phyloP scores from a whole-genome alignment of 148 eudicot genomes.

The Oxyria digyna region DNA sequence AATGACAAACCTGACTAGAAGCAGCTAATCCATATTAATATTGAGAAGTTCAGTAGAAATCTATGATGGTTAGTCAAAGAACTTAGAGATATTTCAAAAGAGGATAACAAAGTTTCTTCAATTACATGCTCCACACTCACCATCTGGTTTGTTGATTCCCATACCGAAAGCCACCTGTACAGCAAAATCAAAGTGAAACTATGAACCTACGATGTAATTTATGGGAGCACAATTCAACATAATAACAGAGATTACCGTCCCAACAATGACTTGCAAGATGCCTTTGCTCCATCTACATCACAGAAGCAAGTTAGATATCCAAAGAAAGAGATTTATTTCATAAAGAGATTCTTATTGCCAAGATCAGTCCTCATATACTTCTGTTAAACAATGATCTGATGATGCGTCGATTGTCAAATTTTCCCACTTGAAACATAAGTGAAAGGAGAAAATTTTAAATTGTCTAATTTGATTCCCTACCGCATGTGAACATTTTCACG shows the following conservation, averaged over 20 bases:
- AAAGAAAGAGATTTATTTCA: background rate
- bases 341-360: background rate
- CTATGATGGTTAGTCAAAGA: background rate
- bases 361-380: background rate
- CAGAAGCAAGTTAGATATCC: background rate
- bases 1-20: conserved; percentile 96
- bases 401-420: background rate
- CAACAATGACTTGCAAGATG: conserved; percentile 91
- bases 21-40: conserved; percentile 10
- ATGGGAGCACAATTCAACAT: background rate
- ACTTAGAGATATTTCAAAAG: background rate
- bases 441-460: background rate
- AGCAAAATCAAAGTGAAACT: conserved; percentile 5
- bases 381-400: background rate
- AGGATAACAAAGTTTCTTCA: background rate
- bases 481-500: conserved; percentile 79
- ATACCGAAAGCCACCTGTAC: conserved; percentile 97
- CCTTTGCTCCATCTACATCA: conserved; percentile 82
- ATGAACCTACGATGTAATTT: background rate
- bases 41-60: background rate
- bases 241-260: conserved; percentile 46
- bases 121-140: conserved; percentile 36
- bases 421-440: background rate
- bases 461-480: conserved; percentile 22
- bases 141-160: conserved; percentile 99